A percentile compares a stretch with the other conserved stretches of the same genome.
phyloP scores from a whole-genome alignment of 2,329 filamentous ascomycete genomes.

The Ophiocordyceps robertsii region DNA sequence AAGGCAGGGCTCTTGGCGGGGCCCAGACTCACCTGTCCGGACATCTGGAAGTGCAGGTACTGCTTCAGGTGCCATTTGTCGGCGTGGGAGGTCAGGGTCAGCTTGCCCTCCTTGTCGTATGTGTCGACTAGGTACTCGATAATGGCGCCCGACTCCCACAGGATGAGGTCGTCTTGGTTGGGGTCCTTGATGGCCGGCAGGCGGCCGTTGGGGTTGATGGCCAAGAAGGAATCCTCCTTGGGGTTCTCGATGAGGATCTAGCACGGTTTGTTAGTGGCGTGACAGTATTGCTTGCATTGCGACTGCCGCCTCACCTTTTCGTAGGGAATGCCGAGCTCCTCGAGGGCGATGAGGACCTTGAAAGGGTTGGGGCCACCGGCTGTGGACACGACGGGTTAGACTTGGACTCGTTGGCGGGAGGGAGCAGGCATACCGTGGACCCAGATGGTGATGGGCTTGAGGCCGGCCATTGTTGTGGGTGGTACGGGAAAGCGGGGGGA shows the following conservation, averaged over 20 bases:
- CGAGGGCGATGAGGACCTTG: conserved; percentile 20
- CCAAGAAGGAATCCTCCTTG: conserved; percentile 10
- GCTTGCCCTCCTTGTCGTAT: conserved; percentile 14
- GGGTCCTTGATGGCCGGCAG: conserved; percentile 20
- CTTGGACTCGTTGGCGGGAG: too few relatives aligned
- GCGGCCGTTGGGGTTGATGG: conserved; percentile 21
- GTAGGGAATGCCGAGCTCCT: conserved; percentile 23
- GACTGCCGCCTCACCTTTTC: conserved; percentile 8
- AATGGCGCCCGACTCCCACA: conserved; percentile 15
- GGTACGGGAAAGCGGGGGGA: background rate
- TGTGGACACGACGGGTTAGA: background rate
- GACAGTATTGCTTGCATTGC: background rate
- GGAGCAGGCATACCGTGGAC: conserved; percentile 2
- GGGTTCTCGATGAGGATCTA: conserved; percentile 10
- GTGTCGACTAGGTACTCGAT: conserved; percentile 16
- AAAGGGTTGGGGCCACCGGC: conserved; percentile 15
- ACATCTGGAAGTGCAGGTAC: conserved; percentile 23
- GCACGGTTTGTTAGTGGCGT: background rate
- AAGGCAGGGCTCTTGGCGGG: background rate
- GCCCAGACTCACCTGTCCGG: conserved; percentile 15
- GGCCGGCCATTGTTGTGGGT: background rate
- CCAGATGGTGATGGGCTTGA: conserved; percentile 10
- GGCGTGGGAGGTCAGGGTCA: conserved; percentile 10
- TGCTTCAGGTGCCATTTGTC: conserved; percentile 19
- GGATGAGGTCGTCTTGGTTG: conserved; percentile 14